Evolutionary conservation across 2,329 filamentous ascomycete species (phyloP), one percentile per base, ranked within the genome.

Genomic region (Thielaviopsis ethacetica): DNA sequence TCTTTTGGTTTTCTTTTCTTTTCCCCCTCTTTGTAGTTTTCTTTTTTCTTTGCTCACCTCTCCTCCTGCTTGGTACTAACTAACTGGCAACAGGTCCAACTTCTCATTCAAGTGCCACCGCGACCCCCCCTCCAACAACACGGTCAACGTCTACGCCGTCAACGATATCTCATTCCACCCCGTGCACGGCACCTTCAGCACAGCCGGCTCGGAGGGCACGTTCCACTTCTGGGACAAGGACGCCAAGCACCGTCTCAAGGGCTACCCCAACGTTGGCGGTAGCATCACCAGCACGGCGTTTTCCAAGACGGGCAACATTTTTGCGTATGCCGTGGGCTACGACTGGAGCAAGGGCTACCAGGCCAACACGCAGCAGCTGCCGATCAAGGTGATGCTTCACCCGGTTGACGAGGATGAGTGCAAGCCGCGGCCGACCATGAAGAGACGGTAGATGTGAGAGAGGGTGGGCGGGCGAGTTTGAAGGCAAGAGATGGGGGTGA

Each of bases 61-160:
- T n/a, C n/a, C n/a, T n/a, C n/a, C n/a, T n/a, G n/a, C n/a, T n/a
- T n/a, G n/a, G 7, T 27, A 19, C 30, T 44, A 49, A 41, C 57
- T 59, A 21, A 30, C 52, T 30, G 24, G 13, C 5, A 5, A 2
- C 64, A 85, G 84, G 66, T 86, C 85, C 67, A 97, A 98, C 76
- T 98, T 98, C 77, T 95, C 89, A 50, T 98, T 98, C 83, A 97
- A 97, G 73, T 98, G 93, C 73, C 93, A 98, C 71, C 90, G 93
- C 61, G 88, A 95, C 66, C 81, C 82, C 5, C 82, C 86, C 1
- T 74, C 82, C 60, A 81, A 81, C 67, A 91, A 89, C 71, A 75
- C 85, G 63, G 88, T 87, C 66, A 93, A 91, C 68, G 93, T 97
- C 66, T 93, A 91, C 76, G 85, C 90, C 1, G 90, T 98, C 68